These are phyloP conservation scores for Cucumis cinereus DNA, from an alignment of 306 rosid genomes.

Conservation along the genomic window DNA sequence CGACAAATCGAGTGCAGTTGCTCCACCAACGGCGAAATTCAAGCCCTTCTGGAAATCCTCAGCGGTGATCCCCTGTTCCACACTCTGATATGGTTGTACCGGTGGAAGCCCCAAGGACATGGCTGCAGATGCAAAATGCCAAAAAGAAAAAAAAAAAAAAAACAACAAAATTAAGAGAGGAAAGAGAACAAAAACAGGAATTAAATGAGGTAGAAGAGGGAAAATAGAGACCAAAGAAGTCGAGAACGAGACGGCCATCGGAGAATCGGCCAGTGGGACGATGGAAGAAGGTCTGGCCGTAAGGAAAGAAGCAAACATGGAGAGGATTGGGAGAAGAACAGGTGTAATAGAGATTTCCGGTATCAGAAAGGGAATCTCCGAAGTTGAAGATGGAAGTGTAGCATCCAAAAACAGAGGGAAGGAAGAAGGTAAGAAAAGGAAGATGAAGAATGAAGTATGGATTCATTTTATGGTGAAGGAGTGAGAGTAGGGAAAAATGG, in stretches of 20 bases:
- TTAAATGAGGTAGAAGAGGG: too few relatives aligned
- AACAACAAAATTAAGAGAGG: too few relatives aligned
- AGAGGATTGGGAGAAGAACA: background rate
- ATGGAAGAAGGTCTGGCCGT: conserved; percentile 19
- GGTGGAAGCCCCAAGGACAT: conserved; percentile 28
- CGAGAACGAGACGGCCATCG: conserved; percentile 17
- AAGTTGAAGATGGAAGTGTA: conserved; percentile 43
- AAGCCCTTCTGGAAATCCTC: conserved; percentile 14
- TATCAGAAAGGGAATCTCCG: conserved; percentile 49
- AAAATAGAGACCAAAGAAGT: background rate
- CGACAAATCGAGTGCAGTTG: conserved; percentile 27
- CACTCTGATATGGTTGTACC: conserved; percentile 25
- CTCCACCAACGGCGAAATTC: conserved; percentile 55
- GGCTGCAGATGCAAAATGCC: conserved; percentile 13
- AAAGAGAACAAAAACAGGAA: background rate
- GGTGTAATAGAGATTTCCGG: conserved; percentile 29
- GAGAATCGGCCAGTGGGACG: conserved; percentile 23
- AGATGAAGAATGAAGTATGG: background rate
- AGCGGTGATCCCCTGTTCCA: conserved; percentile 10
- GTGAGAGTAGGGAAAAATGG: too few relatives aligned
- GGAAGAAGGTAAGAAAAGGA: background rate
- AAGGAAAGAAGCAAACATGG: conserved; percentile 7
- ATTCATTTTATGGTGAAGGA: too few relatives aligned
- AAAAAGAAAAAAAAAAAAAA: background rate
- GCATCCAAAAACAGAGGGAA: background rate